Evolutionary conservation across 768 basidiomycete genomes (phyloP).

Genomic region (Sistotremastrum niveocremeum): DNA sequence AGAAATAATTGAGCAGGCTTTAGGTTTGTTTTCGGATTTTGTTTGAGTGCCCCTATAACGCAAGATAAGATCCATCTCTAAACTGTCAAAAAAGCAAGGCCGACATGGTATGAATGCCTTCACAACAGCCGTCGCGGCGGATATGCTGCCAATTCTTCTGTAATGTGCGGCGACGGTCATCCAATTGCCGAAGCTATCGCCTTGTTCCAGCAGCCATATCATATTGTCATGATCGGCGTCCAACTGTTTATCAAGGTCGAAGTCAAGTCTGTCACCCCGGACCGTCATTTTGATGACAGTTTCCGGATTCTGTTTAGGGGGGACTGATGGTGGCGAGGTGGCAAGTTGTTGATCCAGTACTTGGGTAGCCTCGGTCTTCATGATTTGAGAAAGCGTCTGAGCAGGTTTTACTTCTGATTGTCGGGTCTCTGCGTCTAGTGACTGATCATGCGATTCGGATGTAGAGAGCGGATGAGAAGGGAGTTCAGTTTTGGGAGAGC

Average conservation of each 20-base stretch:
- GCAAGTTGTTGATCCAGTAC: no score
- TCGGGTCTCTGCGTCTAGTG: no score
- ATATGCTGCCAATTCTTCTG: constrained; percentile 33
- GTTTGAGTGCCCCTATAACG: no score
- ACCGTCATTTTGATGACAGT: constrained; percentile 21
- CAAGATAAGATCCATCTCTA: no score
- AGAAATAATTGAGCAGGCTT: no score
- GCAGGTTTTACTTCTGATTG: not conserved
- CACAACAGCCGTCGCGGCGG: constrained; percentile 30
- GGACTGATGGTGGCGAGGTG: no score
- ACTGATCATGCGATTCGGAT: no score
- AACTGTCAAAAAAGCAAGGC: not conserved
- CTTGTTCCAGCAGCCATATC: constrained; percentile 30
- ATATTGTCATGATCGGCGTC: constrained; percentile 30
- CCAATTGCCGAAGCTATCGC: constrained; percentile 39
- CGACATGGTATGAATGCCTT: constrained; percentile 35
- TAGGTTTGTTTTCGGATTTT: no score
- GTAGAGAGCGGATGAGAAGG: no score
- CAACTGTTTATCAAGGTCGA: constrained; percentile 27
- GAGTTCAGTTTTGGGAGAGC: no score
- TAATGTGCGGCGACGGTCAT: constrained; percentile 42
- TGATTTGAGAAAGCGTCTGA: not conserved
- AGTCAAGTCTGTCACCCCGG: constrained; percentile 27
- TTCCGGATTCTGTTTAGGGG: no score
- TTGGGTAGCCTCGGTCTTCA: not conserved